A percentile compares a stretch with the other conserved stretches of the same genome.
Conservation (phyloP, 2,329 filamentous ascomycete genomes). For the Colletotrichum nymphaeae region DNA sequence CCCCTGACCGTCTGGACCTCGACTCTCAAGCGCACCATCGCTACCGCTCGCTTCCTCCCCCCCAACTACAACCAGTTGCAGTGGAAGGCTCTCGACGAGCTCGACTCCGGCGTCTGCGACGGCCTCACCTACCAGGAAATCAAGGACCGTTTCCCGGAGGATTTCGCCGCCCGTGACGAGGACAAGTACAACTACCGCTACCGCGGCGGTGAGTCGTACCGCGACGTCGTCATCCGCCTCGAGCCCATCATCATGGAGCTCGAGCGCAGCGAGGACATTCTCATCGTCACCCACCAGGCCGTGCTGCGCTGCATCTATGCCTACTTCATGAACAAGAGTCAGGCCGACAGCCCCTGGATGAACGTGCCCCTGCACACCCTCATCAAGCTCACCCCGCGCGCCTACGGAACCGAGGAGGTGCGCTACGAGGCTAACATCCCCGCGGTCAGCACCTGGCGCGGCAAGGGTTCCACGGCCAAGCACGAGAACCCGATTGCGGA, state of each 20-base stretch:
- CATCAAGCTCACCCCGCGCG: constrained; percentile 94
- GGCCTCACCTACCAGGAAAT: constrained; percentile 97
- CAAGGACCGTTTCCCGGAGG: constrained; percentile 88
- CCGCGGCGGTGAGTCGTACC: constrained; percentile 93
- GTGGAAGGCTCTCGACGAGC: constrained; percentile 98
- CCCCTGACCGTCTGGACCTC: constrained; percentile 73
- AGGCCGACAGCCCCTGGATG: constrained; percentile 96
- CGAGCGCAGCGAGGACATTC: constrained; percentile 93
- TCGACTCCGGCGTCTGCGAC: constrained; percentile 96
- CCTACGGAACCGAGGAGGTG: constrained; percentile 93
- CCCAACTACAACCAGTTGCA: constrained; percentile 90
- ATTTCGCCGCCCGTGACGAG: constrained; percentile 94
- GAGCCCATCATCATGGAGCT: constrained; percentile 99
- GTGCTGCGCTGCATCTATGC: constrained; percentile 97
- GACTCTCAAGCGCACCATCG: constrained; percentile 83
- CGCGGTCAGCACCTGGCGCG: constrained; percentile 95
- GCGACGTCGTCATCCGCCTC: constrained; percentile 95
- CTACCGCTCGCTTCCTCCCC: constrained; percentile 87
- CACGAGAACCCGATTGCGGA: constrained; percentile 74
- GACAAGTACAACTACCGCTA: constrained; percentile 99
- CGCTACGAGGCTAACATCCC: constrained; percentile 91
- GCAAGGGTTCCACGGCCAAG: constrained; percentile 91
- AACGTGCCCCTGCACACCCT: constrained; percentile 96
- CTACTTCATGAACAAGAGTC: constrained; percentile 98
- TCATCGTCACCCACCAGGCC: constrained; percentile 98